Evolutionary conservation across 164 flowering plant genomes (phyloP), one percentile per base, ranked within the genome.

Genomic region (Hamamelis virginiana): DNA sequence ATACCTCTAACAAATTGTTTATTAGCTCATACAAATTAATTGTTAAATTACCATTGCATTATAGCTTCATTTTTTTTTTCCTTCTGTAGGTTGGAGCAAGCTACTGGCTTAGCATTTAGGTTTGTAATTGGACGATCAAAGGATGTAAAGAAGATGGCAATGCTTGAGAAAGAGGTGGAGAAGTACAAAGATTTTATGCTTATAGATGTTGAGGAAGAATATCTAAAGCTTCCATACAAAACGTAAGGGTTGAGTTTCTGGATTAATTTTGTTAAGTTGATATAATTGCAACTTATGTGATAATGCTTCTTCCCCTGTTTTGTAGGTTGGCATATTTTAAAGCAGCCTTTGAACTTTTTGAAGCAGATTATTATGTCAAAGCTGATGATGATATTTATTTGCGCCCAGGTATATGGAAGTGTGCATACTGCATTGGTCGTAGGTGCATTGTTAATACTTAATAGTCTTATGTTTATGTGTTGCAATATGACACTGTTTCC

Each of bases 331-430:
- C 90, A n/a, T 91, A 68, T 72, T 83, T 91, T 69, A 87, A 81
- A 77, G 96, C 91, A 47, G 93, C 93, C 15, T 91, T 70, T 66
- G 78, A 78, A 46, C 89, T 86, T 38, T 87, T 83, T 69, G 93
- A 89, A 43, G 85, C 91, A 15, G 91, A 87, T 50, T 91, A 74
- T 74, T 89, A 86, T 72, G 93, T 91, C 45, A 91, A 89, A 81
- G 90, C 86, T 68, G 89, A 86, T 74, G 96, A 91, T 71, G 89
- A 83, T 73, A 83, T 91, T 41, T 89, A 91, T 73, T 64, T 87
- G 73, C 79, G 91, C 21, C 90, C 94, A 62, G 91, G 93, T 89
- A 64, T 38, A 25, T 47, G 1, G 52, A 60, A 25, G 10, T n/a
- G 12, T 21, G 1, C 23, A 44, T 21, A 13, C 9, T 59, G 38